Percentiles rank a stretch among this genome's conserved stretches.
Evolutionary conservation across 805 yeast genomes (phyloP).

Genomic region (Nakazawaea pomicola): DNA sequence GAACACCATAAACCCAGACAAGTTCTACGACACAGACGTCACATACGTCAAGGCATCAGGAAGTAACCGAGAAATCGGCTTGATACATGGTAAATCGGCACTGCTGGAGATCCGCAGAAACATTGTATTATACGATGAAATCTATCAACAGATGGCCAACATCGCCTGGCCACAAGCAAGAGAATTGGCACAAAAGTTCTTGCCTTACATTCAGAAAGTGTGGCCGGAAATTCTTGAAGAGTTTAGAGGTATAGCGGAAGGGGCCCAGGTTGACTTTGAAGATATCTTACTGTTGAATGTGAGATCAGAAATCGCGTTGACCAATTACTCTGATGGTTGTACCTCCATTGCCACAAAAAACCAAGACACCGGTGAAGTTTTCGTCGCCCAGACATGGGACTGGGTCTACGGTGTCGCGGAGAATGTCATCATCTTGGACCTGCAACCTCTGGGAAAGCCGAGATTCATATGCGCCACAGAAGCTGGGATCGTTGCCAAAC

Average conservation of each 20-base stretch:
- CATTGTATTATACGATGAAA: conserved; percentile 23
- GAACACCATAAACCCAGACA: conserved; percentile 16
- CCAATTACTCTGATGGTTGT: conserved; percentile 33
- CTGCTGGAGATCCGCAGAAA: conserved; percentile 23
- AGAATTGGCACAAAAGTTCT: conserved; percentile 22
- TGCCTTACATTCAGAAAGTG: conserved; percentile 21
- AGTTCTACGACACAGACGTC: conserved; percentile 22
- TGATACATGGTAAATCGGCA: conserved; percentile 30
- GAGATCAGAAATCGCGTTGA: conserved; percentile 32
- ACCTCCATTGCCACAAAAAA: conserved; percentile 27
- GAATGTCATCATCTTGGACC: conserved; percentile 23
- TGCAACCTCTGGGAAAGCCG: conserved; percentile 22
- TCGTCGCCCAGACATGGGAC: conserved; percentile 37
- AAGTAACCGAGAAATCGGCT: conserved; percentile 27
- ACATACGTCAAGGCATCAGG: conserved; percentile 21
- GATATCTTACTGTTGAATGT: conserved; percentile 34
- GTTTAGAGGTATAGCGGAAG: conserved; percentile 32
- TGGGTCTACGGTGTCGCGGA: conserved; percentile 27
- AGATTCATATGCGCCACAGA: conserved; percentile 26
- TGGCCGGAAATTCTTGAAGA: conserved; percentile 30
- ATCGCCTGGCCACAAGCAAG: conserved; percentile 27
- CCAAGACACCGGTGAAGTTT: conserved; percentile 17
- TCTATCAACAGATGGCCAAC: conserved; percentile 21
- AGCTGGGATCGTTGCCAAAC: conserved; percentile 31
- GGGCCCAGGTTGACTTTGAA: conserved; percentile 25